A percentile compares a stretch with the other conserved stretches of the same genome.
Evolutionary conservation across 352 stramenopile genomes (phyloP).

Genomic region (Pythium dissimile): DNA sequence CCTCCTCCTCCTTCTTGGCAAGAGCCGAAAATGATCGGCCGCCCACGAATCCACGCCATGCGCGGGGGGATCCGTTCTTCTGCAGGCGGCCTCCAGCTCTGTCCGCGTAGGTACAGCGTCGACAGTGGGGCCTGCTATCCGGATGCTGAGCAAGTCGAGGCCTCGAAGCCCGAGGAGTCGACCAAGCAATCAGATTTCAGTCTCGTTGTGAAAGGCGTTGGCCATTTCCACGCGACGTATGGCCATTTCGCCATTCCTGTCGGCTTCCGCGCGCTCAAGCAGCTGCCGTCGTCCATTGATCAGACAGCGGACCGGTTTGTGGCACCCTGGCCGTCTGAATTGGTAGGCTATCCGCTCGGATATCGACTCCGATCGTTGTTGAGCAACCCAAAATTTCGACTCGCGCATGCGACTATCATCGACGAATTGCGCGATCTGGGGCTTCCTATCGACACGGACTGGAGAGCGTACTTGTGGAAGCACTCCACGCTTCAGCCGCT

Average conservation of each 20-base stretch:
- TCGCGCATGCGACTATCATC: not conserved
- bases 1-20: not conserved
- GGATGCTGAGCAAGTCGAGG: not conserved
- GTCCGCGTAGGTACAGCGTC: not conserved
- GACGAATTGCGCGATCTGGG: conserved; percentile 4
- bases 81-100: not conserved
- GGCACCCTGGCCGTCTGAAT: not conserved
- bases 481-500: conserved; percentile 12
- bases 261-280: not conserved
- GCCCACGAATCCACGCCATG: not conserved
- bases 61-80: not conserved
- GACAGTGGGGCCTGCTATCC: not conserved
- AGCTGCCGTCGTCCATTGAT: not conserved
- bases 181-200: not conserved
- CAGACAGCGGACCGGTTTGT: not conserved
- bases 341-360: conserved; percentile 1
- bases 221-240: conserved; percentile 8
- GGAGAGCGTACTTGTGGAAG: conserved; percentile 20
- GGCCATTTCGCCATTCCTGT: conserved; percentile 2
- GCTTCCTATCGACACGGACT: conserved; percentile 15
- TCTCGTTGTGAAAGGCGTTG: not conserved
- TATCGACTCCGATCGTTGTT: conserved; percentile 7
- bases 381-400: conserved; percentile 13
- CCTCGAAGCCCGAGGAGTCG: not conserved
- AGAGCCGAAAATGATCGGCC: not conserved